These are phyloP conservation scores for Dendrobium catenatum DNA, from an alignment of 106 monocot species.

Conservation along the genomic window DNA sequence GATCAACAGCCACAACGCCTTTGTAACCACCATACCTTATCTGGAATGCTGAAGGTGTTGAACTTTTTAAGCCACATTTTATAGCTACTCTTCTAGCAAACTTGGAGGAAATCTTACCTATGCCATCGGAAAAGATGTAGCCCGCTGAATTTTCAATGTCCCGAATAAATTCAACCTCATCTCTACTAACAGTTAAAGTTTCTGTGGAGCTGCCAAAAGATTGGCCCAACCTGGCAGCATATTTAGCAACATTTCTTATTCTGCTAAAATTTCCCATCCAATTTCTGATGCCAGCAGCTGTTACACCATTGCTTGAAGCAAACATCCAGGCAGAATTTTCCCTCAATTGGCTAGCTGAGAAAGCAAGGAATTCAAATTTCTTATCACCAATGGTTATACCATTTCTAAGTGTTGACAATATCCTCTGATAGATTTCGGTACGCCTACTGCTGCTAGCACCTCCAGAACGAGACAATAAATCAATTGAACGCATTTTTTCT, in stretches of 20 bases:
- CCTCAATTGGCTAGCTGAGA: constrained; percentile 81
- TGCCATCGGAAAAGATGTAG: constrained; percentile 85
- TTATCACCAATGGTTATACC: constrained; percentile 70
- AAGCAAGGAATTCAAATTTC: constrained; percentile 94
- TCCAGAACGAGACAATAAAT: constrained; percentile 40
- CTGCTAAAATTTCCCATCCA: constrained; percentile 78
- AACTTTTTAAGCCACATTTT: constrained; percentile 50
- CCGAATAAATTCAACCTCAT: constrained; percentile 56
- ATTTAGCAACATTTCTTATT: constrained; percentile 90
- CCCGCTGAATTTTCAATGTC: constrained; percentile 41
- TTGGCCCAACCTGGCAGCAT: constrained; percentile 86
- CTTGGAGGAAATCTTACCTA: constrained; percentile 72
- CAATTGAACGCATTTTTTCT: constrained; percentile 53
- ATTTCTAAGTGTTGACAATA: constrained; percentile 49
- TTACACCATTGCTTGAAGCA: constrained; percentile 50
- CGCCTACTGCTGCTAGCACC: constrained; percentile 9
- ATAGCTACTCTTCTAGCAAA: constrained; percentile 67
- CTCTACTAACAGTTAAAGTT: constrained; percentile 42
- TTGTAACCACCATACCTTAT: constrained; percentile 89
- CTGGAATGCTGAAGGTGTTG: constrained; percentile 78
- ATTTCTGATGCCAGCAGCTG: constrained; percentile 47
- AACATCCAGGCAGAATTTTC: constrained; percentile 96
- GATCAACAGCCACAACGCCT: constrained; percentile 87
- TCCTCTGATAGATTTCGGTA: constrained; percentile 61
- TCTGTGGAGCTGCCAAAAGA: constrained; percentile 82